phyloP scores from a whole-genome alignment of 352 stramenopile genomes.

The Phytopythium delawarense region DNA sequence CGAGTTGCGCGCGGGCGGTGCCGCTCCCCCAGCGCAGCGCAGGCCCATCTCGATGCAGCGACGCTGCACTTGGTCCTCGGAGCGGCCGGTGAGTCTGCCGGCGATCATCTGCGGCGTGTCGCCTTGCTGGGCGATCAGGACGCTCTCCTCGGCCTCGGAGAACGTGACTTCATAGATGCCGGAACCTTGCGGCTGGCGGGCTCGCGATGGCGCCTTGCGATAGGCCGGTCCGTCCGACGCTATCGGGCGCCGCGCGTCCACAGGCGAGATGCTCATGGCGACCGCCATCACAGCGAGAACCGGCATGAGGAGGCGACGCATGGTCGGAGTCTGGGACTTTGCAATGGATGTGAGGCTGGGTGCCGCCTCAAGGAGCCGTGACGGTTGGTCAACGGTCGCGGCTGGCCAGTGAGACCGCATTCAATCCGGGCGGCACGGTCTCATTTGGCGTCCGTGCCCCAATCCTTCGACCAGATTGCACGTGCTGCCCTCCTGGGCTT shows the following conservation, averaged over 20 bases:
- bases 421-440: no score
- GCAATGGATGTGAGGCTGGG: background rate
- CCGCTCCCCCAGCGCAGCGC: conserved; percentile 32
- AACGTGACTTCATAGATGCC: conserved; percentile 32
- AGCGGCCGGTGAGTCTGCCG: conserved; percentile 27
- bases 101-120: conserved; percentile 36
- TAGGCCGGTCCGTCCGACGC: conserved; percentile 15
- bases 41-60: conserved; percentile 54
- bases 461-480: no score
- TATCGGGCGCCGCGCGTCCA: background rate
- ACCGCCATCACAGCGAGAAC: background rate
- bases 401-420: no score
- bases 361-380: no score
- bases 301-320: background rate
- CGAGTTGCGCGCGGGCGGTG: conserved; percentile 27
- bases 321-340: background rate
- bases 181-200: background rate
- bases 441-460: no score
- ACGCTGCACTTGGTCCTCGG: conserved; percentile 33
- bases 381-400: no score
- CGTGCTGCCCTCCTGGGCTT: no score
- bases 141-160: conserved; percentile 44
- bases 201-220: conserved; percentile 17
- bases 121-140: conserved; percentile 35
- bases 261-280: background rate